phyloP scores from a whole-genome alignment of 495 filamentous ascomycete genomes.

The Aspergillus funiculosus region DNA sequence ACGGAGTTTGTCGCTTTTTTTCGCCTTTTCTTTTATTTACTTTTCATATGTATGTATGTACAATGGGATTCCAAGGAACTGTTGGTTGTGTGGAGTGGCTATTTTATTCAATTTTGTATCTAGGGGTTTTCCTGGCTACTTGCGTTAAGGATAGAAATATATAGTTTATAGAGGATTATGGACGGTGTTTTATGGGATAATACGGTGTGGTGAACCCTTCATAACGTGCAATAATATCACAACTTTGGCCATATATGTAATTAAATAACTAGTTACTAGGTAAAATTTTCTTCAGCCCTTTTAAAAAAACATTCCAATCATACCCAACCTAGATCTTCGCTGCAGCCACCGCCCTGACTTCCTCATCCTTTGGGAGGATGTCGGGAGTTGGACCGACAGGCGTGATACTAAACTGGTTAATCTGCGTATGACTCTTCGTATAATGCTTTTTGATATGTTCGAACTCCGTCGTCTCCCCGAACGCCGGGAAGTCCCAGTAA shows the following conservation, averaged over 20 bases:
- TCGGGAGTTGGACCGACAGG: conserved; percentile 60
- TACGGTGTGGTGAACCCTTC: no score
- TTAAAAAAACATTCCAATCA: no score
- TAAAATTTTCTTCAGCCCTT: no score
- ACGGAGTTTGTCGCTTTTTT: conserved; percentile 17
- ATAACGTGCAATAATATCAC: no score
- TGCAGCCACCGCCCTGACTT: conserved; percentile 51
- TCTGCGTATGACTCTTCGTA: conserved; percentile 65
- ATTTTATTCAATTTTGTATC: conserved; percentile 5
- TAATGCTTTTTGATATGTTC: conserved; percentile 71
- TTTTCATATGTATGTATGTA: conserved; percentile 16
- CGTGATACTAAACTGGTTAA: conserved; percentile 59
- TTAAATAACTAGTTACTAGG: no score
- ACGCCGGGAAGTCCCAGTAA: conserved; percentile 63
- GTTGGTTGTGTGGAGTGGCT: neutral
- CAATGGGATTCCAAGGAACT: conserved; percentile 8
- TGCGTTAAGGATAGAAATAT: conserved; percentile 13
- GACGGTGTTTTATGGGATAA: no score
- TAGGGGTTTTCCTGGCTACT: neutral
- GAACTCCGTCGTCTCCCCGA: conserved; percentile 59
- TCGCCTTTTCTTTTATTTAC: conserved; percentile 5
- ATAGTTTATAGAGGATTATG: conserved; percentile 11
- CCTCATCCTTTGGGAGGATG: conserved; percentile 55
- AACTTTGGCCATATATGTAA: no score
- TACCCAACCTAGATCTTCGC: conserved; percentile 17